Base-by-base conservation (phyloP, 1,284 basidiomycete species). In the Bondarzewia mesenterica region DNA sequence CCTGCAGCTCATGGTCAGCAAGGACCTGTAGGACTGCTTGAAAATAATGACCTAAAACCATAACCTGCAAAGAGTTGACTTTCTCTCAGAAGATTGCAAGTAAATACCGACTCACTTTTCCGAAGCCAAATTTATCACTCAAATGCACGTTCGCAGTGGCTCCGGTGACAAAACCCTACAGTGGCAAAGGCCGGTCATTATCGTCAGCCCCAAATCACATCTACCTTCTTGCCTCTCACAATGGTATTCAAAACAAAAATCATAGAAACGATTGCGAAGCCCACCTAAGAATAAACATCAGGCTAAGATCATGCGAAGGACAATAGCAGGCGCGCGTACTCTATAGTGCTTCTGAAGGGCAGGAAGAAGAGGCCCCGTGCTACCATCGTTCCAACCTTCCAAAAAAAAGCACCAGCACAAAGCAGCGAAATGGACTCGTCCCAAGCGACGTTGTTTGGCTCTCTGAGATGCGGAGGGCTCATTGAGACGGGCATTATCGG, bases 341-440 rank as follows among this genome's bases (percentile, higher is more conserved):
- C 69, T 54, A 54, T 82, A 82, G 44, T 75, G 63, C 1, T 58
- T 58, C 54, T 80, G 78, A 15, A 83, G 71, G 1, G 67, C 64
- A 20, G 78, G 80, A 2, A 82, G 59, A 8, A 82, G 62, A 1
- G 80, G 78, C 0, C 79, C 80, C n/a, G 74, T 72, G n/a, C 73
- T 71, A 3, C 74, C 78, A 56, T 82, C 80, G 57, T 80, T 82
- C 78, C 78, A 82, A 5, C 80, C 80, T 5, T 68, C 64, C 7
- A 79, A 52, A 43, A 72, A 72, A 26, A 72, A 55, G n/a, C 61
- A 57, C 57, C 61, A 72, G 54, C 68, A 72, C 5, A 74, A 54
- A 1, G 67, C 54, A 2, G 58, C 54, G 47, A 73, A 68, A 47
- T 73, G 70, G 16, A 40, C 10, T 3, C 38, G n/a, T 18, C 16